Percentiles rank a stretch among this genome's conserved stretches.
These are phyloP conservation scores for Colletotrichum tofieldiae DNA, from an alignment of 2,329 filamentous ascomycete species.

Conservation along the genomic window DNA sequence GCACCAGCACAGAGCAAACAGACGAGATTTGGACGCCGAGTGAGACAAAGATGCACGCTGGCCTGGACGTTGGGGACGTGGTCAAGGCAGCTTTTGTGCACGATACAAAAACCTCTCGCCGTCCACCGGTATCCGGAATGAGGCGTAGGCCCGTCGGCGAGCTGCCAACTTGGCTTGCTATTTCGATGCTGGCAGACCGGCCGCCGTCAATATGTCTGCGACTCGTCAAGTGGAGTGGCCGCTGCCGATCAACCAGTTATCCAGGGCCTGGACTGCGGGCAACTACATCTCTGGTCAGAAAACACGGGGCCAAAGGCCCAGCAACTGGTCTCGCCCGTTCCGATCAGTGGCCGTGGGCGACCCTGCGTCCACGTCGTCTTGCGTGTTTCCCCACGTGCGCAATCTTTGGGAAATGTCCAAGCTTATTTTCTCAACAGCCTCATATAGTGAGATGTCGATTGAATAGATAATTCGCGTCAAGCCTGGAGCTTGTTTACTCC, in stretches of 20 bases:
- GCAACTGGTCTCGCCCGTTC: slow-evolving; percentile 31
- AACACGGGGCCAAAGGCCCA: slow-evolving; percentile 1
- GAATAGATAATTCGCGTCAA: neutral
- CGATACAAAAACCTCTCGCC: neutral
- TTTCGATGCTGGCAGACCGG: slow-evolving; percentile 13
- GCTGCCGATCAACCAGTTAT: slow-evolving; percentile 19
- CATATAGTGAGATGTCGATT: neutral
- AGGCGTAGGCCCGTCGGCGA: neutral
- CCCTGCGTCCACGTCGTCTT: slow-evolving; percentile 23
- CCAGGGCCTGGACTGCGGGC: neutral
- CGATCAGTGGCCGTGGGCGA: slow-evolving; percentile 16
- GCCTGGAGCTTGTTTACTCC: neutral
- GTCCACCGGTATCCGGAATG: neutral
- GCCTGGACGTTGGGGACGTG: too few relatives aligned
- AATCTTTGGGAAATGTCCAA: neutral
- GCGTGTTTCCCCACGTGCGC: slow-evolving; percentile 27
- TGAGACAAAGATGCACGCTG: neutral
- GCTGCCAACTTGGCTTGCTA: neutral
- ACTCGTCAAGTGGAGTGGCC: slow-evolving; percentile 26
- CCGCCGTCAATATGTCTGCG: slow-evolving; percentile 22
- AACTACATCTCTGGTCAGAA: neutral
- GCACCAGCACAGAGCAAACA: slow-evolving; percentile 28
- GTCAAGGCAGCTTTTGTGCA: neutral
- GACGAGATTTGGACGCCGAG: slow-evolving; percentile 15
- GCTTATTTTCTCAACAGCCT: slow-evolving; percentile 1